phyloP scores from a whole-genome alignment of 2,329 filamentous ascomycete species.

The Colletotrichum somersetense region DNA sequence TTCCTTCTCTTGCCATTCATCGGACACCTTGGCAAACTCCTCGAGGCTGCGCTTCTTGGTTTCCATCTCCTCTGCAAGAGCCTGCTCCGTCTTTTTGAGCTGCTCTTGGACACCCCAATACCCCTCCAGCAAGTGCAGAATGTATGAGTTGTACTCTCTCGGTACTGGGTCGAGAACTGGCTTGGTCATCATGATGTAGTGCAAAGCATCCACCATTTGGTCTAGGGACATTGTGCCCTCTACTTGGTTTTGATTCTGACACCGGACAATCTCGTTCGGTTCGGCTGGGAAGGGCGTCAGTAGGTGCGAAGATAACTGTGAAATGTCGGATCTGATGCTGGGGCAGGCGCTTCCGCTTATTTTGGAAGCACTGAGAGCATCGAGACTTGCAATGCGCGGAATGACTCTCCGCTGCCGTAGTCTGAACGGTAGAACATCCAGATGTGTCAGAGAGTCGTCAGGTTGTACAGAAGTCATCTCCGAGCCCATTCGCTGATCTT shows the following conservation, averaged over 20 bases:
- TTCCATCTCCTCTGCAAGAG: constrained; percentile 33
- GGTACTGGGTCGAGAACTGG: constrained; percentile 53
- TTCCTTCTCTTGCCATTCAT: constrained; percentile 56
- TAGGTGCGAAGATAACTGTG: constrained; percentile 1
- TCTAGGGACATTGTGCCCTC: constrained; percentile 58
- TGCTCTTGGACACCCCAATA: constrained; percentile 48
- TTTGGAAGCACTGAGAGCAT: constrained; percentile 11
- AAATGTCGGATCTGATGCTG: constrained; percentile 24
- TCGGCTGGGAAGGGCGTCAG: constrained; percentile 3
- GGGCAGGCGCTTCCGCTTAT: not conserved
- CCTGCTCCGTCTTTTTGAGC: constrained; percentile 41
- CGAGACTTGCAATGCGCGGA: constrained; percentile 29
- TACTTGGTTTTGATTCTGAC: constrained; percentile 42
- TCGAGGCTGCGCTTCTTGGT: constrained; percentile 45
- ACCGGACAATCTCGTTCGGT: constrained; percentile 7
- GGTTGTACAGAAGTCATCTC: not conserved
- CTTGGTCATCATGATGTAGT: constrained; percentile 56
- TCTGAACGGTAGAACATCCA: not conserved
- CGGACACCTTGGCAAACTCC: constrained; percentile 53
- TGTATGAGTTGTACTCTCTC: constrained; percentile 57
- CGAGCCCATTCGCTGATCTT: constrained; percentile 3
- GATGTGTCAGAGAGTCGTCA: not conserved
- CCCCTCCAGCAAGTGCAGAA: constrained; percentile 55
- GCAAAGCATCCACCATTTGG: constrained; percentile 60
- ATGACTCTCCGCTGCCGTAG: constrained; percentile 11